phyloP scores from a whole-genome alignment of 2,329 filamentous ascomycete species.

The Sporothrix brasiliensis region DNA sequence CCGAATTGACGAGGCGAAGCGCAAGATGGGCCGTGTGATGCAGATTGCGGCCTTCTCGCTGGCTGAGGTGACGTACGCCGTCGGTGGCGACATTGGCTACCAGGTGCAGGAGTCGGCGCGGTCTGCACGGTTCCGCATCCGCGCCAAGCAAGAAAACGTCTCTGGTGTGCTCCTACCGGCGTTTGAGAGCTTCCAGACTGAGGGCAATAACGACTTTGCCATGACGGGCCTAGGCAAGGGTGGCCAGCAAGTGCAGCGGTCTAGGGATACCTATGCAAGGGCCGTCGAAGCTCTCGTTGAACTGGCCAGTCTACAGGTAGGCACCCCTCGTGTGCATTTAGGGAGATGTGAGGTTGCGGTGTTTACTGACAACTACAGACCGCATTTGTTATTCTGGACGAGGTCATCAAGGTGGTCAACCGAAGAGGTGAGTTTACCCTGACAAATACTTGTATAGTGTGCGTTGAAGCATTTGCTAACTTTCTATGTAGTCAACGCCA shows the following conservation, averaged over 20 bases:
- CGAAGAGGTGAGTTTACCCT: slow-evolving; percentile 68
- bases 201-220: slow-evolving; percentile 93
- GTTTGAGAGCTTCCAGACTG: slow-evolving; percentile 87
- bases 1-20: slow-evolving; percentile 97
- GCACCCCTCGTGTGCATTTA: background rate
- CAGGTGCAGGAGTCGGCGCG: slow-evolving; percentile 97
- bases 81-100: slow-evolving; percentile 93
- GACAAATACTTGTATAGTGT: background rate
- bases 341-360: background rate
- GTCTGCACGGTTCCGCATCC: slow-evolving; percentile 86
- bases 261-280: slow-evolving; percentile 91
- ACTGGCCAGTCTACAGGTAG: slow-evolving; percentile 78
- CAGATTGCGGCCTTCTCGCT: slow-evolving; percentile 97
- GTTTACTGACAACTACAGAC: slow-evolving; percentile 58
- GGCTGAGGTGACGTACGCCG: slow-evolving; percentile 95
- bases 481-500: slow-evolving; percentile 74
- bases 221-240: slow-evolving; percentile 95
- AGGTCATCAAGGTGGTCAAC: slow-evolving; percentile 99
- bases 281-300: slow-evolving; percentile 96
- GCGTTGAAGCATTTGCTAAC: slow-evolving; percentile 42
- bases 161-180: slow-evolving; percentile 92
- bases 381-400: slow-evolving; percentile 95
- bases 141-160: slow-evolving; percentile 97
- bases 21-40: slow-evolving; percentile 99
- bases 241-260: slow-evolving; percentile 93